phyloP scores from a whole-genome alignment of 495 filamentous ascomycete genomes.

The Pseudomonodictys pantanalensis region DNA sequence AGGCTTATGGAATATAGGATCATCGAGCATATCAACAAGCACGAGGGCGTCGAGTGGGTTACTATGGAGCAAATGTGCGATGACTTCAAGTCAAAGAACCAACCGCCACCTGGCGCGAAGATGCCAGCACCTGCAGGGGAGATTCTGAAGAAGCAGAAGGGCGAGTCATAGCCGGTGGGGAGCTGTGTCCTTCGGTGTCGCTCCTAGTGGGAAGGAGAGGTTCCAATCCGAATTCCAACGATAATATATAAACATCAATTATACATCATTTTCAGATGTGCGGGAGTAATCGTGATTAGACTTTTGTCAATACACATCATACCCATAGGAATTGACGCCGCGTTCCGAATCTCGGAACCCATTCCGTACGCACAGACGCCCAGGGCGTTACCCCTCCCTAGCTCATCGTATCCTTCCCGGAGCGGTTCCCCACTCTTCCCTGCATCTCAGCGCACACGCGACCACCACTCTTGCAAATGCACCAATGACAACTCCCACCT shows the following conservation, averaged over 20 bases:
- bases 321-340: too few relatives aligned
- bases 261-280: too few relatives aligned
- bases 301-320: too few relatives aligned
- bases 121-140: constrained; percentile 62
- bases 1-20: constrained; percentile 32
- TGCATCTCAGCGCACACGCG: not conserved
- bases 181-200: too few relatives aligned
- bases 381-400: not conserved
- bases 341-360: not conserved
- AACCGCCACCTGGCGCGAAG: constrained; percentile 61
- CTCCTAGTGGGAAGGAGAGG: too few relatives aligned
- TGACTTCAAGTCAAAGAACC: constrained; percentile 62
- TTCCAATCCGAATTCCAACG: not conserved
- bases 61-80: constrained; percentile 57
- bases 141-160: constrained; percentile 50
- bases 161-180: constrained; percentile 1
- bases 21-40: constrained; percentile 51
- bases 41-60: constrained; percentile 55
- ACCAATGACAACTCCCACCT: too few relatives aligned
- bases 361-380: not conserved
- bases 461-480: constrained; percentile 1
- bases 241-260: not conserved
- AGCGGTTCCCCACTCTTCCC: not conserved
- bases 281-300: too few relatives aligned
- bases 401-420: not conserved